Evolutionary conservation across 2,329 filamentous ascomycete species (phyloP).

Genomic region (Arthrobotrys sphaeroides): DNA sequence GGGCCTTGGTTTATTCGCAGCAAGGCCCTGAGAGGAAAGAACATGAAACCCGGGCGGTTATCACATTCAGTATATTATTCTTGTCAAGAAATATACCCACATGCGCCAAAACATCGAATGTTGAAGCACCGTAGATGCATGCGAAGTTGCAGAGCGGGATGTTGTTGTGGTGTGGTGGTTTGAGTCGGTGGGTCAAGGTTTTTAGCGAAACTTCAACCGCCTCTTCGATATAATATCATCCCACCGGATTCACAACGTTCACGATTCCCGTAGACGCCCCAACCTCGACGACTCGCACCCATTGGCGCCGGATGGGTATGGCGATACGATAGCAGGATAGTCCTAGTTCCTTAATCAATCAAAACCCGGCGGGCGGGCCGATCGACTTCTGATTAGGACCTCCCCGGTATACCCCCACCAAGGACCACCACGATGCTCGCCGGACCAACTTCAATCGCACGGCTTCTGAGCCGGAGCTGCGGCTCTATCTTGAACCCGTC

Average conservation of each 20-base stretch:
- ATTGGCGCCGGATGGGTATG: constrained; percentile 23
- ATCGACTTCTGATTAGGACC: not conserved
- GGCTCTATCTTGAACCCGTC: constrained; percentile 4
- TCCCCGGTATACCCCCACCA: constrained; percentile 1
- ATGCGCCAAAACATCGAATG: not conserved
- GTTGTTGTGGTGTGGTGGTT: constrained; percentile 53
- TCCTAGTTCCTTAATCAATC: not conserved
- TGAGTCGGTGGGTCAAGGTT: constrained; percentile 36
- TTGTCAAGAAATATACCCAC: too few relatives aligned
- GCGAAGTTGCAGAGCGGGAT: not conserved
- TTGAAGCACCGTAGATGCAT: not conserved
- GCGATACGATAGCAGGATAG: constrained; percentile 11
- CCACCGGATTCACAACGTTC: not conserved
- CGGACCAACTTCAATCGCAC: constrained; percentile 30
- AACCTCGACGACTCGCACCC: not conserved
- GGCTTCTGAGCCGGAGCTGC: constrained; percentile 46
- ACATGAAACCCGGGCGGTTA: constrained; percentile 25
- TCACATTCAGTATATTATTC: not conserved
- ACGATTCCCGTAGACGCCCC: not conserved
- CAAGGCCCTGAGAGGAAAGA: not conserved
- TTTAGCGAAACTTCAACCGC: constrained; percentile 46
- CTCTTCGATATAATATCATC: not conserved
- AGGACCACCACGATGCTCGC: constrained; percentile 23
- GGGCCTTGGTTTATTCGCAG: not conserved
- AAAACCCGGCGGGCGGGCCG: not conserved